Base-by-base conservation (phyloP, 805 yeast genomes). In the Starmera caribaea region DNA sequence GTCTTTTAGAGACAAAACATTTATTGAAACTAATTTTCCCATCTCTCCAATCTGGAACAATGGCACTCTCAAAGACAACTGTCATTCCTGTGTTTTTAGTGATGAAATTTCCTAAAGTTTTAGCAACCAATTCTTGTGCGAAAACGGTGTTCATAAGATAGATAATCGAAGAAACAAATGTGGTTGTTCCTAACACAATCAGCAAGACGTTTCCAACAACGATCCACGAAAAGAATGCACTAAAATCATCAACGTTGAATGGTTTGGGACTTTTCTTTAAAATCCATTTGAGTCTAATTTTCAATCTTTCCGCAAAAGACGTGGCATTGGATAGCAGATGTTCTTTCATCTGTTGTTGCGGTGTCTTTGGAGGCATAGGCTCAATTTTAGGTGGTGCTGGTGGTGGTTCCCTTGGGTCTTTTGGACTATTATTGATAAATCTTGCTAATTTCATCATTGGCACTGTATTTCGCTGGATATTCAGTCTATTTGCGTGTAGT, bases 21-120 rank as follows among this genome's bases (percentile, higher is more conserved):
- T 87, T 85, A 43, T 79, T 75, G 59, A 92, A 82, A 34, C 81
- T 74, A 39, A 92, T 85, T 45, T 77, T 82, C 2, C 96, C 94
- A 46, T 82, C 86, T 32, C 79, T 71, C 96, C 96, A 89, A 41
- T 85, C 87, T 0, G 97, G 97, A 6, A 88, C 94, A 41, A 90
- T 84, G 1, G 97, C 98, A 56, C 77, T 81, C 56, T 90, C 97
- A 53, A 92, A 92, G 0, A 85, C 79, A 8, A 92, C 96, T 0
- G 81, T 76, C 45, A 89, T 62, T 9, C 86, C 83, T 2, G 94
- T 78, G 53, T 88, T 92, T 44, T 74, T 74, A 6, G 97, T 89
- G 41, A 92, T 73, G 42, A 84, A 62, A 51, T 84, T 84, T 9
- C 97, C 97, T 27, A 89, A 67, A 48, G 73, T 69, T 36, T 80